Base-by-base conservation (phyloP, 2,329 filamentous ascomycete species). In the Aspergillus phoenicis region DNA sequence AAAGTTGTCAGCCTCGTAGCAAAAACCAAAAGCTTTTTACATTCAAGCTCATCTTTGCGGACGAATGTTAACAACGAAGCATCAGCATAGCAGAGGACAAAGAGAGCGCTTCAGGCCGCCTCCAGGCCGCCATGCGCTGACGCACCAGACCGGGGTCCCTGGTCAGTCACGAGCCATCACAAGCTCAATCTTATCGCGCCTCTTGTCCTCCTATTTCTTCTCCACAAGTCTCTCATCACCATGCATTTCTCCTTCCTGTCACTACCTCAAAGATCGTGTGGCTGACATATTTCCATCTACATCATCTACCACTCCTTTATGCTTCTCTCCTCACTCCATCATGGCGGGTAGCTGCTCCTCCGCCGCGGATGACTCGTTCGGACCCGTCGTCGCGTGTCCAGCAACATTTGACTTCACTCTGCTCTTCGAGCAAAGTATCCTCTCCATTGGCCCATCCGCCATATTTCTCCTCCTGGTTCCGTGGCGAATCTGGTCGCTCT, bases 341-440 rank as follows among this genome's bases (percentile, higher is more conserved):
- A 43, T 55, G 52, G 52, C 38, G 26, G 24, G 13, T 11, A 56
- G 53, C 53, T 56, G 39, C 30, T 47, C 53, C 10, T 39, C 39
- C 38, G 53, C n/a, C 2, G 53, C 53, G 5, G 53, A 56, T 41
- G 6, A 47, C 26, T 20, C 41, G 2, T 58, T 58, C 13, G 57
- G 57, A 6, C 57, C 57, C 6, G 36, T 26, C 24, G 17, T 58
- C 24, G 17, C 41, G 4, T 57, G 53, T 33, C 53, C 33, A 38
- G 38, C 48, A 2, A 17, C 11, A 6, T 58, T 61, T 43, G 59
- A 61, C 41, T 61, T 61, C 54, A 58, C 59, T 15, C 43, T 61
- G 7, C 22, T 41, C 20, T 61, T 61, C 52, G 59, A 61, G 33
- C 59, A 61, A n/a, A 41, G 38, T 30, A 58, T 61, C 13, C 33